These are phyloP conservation scores for Kwoniella mangroviensis DNA, from an alignment of 768 basidiomycete species.

Conservation along the genomic window DNA sequence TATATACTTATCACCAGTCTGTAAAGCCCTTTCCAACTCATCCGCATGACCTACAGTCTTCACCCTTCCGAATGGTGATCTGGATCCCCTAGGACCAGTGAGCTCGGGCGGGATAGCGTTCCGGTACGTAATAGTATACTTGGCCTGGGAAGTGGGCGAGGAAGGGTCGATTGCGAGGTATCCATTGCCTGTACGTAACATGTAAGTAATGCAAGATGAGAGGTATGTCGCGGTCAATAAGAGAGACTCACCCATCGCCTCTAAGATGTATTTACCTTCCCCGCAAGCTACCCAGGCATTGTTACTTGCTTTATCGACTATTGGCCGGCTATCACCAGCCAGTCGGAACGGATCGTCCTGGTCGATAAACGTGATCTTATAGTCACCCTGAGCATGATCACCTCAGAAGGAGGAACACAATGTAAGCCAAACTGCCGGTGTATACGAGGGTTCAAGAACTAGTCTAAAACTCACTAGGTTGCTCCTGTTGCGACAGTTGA, in stretches of 20 bases:
- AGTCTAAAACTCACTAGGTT: conserved; percentile 40
- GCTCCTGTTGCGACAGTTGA: conserved; percentile 1
- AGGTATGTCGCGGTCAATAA: too few species aligned
- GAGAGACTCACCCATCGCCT: conserved; percentile 41
- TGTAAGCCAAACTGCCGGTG: background rate
- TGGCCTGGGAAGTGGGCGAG: conserved; percentile 6
- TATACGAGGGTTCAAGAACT: background rate
- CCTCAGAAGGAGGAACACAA: background rate
- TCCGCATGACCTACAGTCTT: conserved; percentile 36
- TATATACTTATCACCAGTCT: conserved; percentile 44
- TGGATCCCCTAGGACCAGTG: background rate
- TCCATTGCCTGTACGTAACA: conserved; percentile 37
- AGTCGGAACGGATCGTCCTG: conserved; percentile 47
- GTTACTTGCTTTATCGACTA: conserved; percentile 19
- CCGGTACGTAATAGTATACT: conserved; percentile 32
- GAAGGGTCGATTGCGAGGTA: conserved; percentile 36
- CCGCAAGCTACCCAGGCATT: conserved; percentile 68
- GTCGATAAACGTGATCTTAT: conserved; percentile 58
- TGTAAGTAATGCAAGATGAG: too few species aligned
- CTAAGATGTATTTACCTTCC: conserved; percentile 66
- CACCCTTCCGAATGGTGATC: conserved; percentile 20
- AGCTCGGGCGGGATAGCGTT: conserved; percentile 29
- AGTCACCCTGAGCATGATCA: background rate
- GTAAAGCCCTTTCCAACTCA: conserved; percentile 43
- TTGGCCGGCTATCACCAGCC: background rate